Base-by-base conservation (phyloP, 2,329 filamentous ascomycete species). In the Diaporthe citri region DNA sequence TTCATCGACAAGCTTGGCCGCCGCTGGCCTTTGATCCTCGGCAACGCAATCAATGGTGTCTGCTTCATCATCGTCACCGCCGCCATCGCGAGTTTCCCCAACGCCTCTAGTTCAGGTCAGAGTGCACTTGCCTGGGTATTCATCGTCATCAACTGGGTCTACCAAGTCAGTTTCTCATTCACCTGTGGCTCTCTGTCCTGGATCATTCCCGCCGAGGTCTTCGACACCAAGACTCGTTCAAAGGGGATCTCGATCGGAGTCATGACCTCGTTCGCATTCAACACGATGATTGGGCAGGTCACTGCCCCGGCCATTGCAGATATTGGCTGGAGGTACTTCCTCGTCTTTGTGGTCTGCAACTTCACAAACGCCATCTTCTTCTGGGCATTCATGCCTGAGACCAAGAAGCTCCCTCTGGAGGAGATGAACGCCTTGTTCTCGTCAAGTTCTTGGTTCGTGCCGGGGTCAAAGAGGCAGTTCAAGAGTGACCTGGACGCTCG, bases 321-420 rank as follows among this genome's bases (percentile, higher is more conserved):
- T 0, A 71, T 77, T n/a, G 64, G 67, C 17, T 78, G 69, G 46
- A 62, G 75, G n/a, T 77, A 76, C 67, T 78, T 78, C 55, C 75
- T 78, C 4, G 48, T 78, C n/a, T 78, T 77, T 25, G 59, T 78
- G 20, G 74, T 55, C 1, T 71, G 77, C 48, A 76, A 78, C 25
- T 71, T 71, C 28, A 55, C 77, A 7, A 78, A 75, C 60, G 74
- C 76, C 2, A 36, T 69, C 17, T 41, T 77, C 34, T 75, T 78
- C n/a, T 77, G 72, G 74, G 17, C 74, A 0, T 77, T 76, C 74
- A 77, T 77, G 25, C 74, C 76, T 1, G 77, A 78, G 72, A 73
- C 74, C n/a, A 78, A 74, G 39, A 72, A 73, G n/a, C 66, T 76
- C 15, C 66, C 71, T 22, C 76, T 78, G n/a, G 77, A 77, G 51